These are phyloP conservation scores for Paramecium tetraurelia DNA, from an alignment of 73 alveolate genomes.

Conservation along the genomic window DNA sequence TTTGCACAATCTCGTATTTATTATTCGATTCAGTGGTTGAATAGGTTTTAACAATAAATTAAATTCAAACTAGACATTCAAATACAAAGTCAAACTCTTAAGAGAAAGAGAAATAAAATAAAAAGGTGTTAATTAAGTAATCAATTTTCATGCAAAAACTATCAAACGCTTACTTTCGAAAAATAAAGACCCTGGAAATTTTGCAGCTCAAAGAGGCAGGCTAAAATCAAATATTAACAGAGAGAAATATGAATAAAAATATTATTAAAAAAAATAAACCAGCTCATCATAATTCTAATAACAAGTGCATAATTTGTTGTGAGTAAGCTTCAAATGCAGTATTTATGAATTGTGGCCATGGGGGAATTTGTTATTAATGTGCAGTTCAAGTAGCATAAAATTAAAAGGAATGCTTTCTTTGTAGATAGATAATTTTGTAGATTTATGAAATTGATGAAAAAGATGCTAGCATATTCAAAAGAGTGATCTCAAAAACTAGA, in stretches of 20 bases:
- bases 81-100: not conserved
- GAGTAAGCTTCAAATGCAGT: constrained; percentile 43
- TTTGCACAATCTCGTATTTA: not conserved
- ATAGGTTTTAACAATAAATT: not conserved
- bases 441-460: not conserved
- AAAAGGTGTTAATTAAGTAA: not conserved
- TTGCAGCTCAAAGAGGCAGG: not conserved
- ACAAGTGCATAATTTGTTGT: constrained; percentile 32
- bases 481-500: constrained; percentile 12
- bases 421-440: not conserved
- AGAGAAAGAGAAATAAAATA: not conserved
- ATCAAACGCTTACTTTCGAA: not conserved
- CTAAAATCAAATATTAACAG: not conserved
- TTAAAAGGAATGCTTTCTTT: not conserved
- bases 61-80: not conserved
- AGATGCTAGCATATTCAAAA: not conserved
- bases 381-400: not conserved
- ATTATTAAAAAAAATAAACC: not conserved
- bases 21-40: not conserved
- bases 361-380: constrained; percentile 41
- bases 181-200: not conserved
- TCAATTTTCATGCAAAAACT: not conserved
- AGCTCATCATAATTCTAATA: not conserved
- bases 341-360: constrained; percentile 57
- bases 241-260: not conserved